Evolutionary conservation across 2,329 filamentous ascomycete genomes (phyloP), one percentile per base, ranked within the genome.

Genomic region (Cadophora malorum): DNA sequence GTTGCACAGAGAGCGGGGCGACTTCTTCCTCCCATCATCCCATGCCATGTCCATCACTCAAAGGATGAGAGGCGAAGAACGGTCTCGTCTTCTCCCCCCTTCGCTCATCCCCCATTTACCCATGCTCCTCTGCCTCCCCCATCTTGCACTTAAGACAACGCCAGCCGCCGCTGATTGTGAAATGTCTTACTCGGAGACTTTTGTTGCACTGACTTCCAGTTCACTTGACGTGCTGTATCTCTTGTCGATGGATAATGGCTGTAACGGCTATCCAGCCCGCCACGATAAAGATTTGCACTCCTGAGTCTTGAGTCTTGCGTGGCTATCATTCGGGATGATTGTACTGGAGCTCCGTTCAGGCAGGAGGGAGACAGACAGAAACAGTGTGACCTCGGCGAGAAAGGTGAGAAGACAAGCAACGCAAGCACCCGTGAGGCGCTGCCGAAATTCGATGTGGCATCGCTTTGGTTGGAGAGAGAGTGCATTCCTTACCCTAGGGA

Each of bases 391-490:
- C 63, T 31, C 16, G 33, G 52, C 52, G 52, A 64, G 28, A 49
- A 31, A 33, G 33, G 25, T 28, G 28, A 35, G 14, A 23, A 31
- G 23, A 55, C 31, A 47, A 33, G 21, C 28, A 62, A 53, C 21
- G 63, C 52, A 64, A 56, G 63, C 63, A 64, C 35, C 63, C 52
- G 53, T 59, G 52, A 59, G 63, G 53, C 63, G 38, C 38, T 59
- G 53, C 12, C 38, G 23, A 35, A 28, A 12, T 28, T 19, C 14
- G 41, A 58, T 45, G 25, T 52, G 33, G 38, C 31, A 47, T 56
- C 21, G 50, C 28, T 58, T 41, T 56, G 28, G 63, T 28, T 41
- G 45, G 62, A n/a, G 19, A 19, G 31, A 33, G n/a, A 45, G 19
- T 49, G 21, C 25, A 23, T 49, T 12, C 45, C 21, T 5, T 35